These are phyloP conservation scores for Antitrichia curtipendula DNA, from an alignment of 225 moss, liverwort and hornwort species.

Conservation along the genomic window DNA sequence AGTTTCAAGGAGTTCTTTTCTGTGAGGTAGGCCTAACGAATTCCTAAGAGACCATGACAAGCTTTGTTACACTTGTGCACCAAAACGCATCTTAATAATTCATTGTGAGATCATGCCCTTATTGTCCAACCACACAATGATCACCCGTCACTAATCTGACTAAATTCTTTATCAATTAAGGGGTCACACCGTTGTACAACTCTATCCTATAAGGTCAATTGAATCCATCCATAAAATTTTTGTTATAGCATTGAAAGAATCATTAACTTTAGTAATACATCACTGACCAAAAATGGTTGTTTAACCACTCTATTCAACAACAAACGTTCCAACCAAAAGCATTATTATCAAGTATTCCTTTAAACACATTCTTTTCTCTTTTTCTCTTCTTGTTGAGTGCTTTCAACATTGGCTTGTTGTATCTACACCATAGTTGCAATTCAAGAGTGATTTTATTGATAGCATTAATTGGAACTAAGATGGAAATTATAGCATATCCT, in stretches of 20 bases:
- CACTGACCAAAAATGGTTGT: not conserved
- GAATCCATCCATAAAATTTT: not conserved
- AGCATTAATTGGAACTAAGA: not conserved
- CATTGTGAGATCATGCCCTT: too few species aligned
- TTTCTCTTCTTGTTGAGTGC: not conserved
- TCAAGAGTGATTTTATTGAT: too few species aligned
- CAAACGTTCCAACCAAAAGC: not conserved
- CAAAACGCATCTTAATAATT: too few species aligned
- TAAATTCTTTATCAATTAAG: not conserved
- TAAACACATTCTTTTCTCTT: too few species aligned
- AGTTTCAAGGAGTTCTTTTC: too few species aligned
- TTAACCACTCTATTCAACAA: not conserved
- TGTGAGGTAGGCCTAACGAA: fast-evolving
- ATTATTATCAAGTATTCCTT: not conserved
- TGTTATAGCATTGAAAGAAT: not conserved
- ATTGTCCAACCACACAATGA: not conserved
- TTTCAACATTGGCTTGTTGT: not conserved
- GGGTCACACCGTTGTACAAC: fast-evolving
- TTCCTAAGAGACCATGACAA: not conserved
- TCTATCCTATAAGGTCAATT: not conserved
- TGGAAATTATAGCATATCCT: not conserved
- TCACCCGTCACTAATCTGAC: too few species aligned
- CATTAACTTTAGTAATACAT: not conserved
- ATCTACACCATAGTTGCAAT: not conserved
- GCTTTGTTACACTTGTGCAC: not conserved